phyloP scores from a whole-genome alignment of 352 stramenopile genomes.

The Pythium sukuiense region DNA sequence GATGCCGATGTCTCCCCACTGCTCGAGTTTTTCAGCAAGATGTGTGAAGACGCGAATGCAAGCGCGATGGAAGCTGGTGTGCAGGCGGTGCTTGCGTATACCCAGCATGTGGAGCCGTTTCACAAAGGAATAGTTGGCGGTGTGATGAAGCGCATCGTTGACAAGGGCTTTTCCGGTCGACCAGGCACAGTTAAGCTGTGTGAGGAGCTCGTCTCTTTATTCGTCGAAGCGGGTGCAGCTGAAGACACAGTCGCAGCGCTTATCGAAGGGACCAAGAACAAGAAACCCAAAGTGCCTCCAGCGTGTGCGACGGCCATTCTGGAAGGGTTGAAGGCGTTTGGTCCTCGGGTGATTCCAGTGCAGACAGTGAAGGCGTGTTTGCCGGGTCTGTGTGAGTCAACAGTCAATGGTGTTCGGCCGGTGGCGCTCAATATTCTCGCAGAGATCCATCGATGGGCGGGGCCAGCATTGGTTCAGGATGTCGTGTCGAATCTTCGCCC shows the following conservation, averaged over 20 bases:
- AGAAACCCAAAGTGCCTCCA: constrained; percentile 85
- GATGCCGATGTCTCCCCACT: constrained; percentile 47
- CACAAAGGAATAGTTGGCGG: constrained; percentile 60
- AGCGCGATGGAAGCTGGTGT: constrained; percentile 78
- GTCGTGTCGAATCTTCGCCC: constrained; percentile 78
- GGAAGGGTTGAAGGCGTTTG: constrained; percentile 78
- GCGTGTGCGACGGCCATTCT: constrained; percentile 65
- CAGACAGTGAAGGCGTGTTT: constrained; percentile 69
- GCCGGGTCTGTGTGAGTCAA: constrained; percentile 74
- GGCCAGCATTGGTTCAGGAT: constrained; percentile 71
- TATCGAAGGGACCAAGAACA: constrained; percentile 85
- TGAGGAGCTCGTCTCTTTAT: constrained; percentile 71
- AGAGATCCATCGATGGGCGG: constrained; percentile 83
- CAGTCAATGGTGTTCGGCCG: constrained; percentile 77
- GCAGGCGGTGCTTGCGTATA: constrained; percentile 74
- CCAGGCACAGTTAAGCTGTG: constrained; percentile 77
- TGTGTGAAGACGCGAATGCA: constrained; percentile 84
- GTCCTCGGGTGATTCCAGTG: constrained; percentile 69
- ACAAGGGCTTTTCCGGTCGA: constrained; percentile 84
- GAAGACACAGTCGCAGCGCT: constrained; percentile 74
- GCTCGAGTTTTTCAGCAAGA: constrained; percentile 69
- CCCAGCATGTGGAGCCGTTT: constrained; percentile 59
- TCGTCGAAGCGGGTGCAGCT: constrained; percentile 72
- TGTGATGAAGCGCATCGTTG: constrained; percentile 77
- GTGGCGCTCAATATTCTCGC: constrained; percentile 77